Percentiles rank a stretch among this genome's conserved stretches.
These are phyloP conservation scores for Anthoceros angustus DNA, from an alignment of 225 moss, liverwort and hornwort species.

Conservation along the genomic window DNA sequence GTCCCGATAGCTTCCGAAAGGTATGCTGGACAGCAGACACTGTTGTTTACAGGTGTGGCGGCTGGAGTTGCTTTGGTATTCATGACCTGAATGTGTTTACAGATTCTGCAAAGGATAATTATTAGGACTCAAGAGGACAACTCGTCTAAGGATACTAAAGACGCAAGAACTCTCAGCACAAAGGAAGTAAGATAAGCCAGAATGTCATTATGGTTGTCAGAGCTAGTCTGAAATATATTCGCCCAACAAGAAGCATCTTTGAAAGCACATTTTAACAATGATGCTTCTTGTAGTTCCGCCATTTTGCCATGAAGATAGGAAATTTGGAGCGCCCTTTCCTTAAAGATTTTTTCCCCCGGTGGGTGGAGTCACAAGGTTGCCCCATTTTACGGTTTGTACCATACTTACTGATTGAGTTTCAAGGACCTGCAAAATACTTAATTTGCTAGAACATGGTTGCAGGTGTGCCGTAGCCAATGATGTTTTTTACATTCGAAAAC, in stretches of 20 bases:
- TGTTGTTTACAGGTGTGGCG: not conserved
- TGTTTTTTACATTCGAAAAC: too few relatives aligned
- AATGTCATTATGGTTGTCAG: not conserved
- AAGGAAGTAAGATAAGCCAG: constrained; percentile 42
- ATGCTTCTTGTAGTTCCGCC: constrained; percentile 64
- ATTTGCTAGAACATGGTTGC: too few relatives aligned
- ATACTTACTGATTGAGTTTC: too few relatives aligned
- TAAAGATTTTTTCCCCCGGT: constrained; percentile 98
- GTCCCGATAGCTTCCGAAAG: constrained; percentile 94
- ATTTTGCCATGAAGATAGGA: constrained; percentile 95
- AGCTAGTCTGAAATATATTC: not conserved
- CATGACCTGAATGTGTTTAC: constrained; percentile 5
- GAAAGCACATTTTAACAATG: constrained; percentile 5
- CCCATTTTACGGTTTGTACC: constrained; percentile 71
- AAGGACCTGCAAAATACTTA: too few relatives aligned
- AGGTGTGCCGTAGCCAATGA: too few relatives aligned
- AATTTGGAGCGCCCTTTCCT: constrained; percentile 92
- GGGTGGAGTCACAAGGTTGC: constrained; percentile 99
- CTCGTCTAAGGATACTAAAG: constrained; percentile 30
- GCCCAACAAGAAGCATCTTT: not conserved
- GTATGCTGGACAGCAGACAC: constrained; percentile 12
- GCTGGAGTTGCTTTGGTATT: not conserved
- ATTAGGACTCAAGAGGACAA: constrained; percentile 48
- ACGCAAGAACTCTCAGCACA: constrained; percentile 66
- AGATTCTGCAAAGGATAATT: constrained; percentile 96